Percentiles rank a stretch among this genome's conserved stretches.
These are phyloP conservation scores for Metschnikowia anglica DNA, from an alignment of 805 yeast species.

Conservation along the genomic window DNA sequence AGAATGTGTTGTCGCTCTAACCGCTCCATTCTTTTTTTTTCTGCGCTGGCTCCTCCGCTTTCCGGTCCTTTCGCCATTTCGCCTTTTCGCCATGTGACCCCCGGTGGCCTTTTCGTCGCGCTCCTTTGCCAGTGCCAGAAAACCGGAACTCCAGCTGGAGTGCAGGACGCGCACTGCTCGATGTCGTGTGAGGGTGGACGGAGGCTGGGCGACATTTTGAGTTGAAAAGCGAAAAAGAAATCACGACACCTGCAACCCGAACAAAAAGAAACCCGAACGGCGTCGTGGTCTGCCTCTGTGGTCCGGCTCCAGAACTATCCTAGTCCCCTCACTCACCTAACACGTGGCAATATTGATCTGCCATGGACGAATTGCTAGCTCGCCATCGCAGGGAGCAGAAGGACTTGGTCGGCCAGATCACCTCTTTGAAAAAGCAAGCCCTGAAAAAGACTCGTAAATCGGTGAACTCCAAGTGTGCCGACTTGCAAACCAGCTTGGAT, in stretches of 20 bases:
- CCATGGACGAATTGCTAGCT: constrained; percentile 47
- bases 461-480: constrained; percentile 57
- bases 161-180: constrained; percentile 1
- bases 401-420: constrained; percentile 63
- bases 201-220: constrained; percentile 6
- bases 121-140: not conserved
- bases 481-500: constrained; percentile 56
- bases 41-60: not conserved
- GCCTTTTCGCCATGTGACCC: not conserved
- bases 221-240: not conserved
- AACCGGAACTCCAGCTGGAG: not conserved
- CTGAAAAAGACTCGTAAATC: constrained; percentile 74
- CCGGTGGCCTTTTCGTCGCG: not conserved
- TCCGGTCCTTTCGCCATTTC: not conserved
- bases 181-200: constrained; percentile 1
- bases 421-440: constrained; percentile 80
- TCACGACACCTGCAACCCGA: not conserved
- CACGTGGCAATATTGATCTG: too few relatives aligned
- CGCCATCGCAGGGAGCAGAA: constrained; percentile 69
- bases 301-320: not conserved
- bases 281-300: not conserved
- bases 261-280: not conserved
- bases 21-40: constrained; percentile 1
- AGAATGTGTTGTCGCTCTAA: not conserved
- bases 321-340: too few relatives aligned